Base-by-base conservation (phyloP, 139 green algal genomes). In the Coelastrella sp. region DNA sequence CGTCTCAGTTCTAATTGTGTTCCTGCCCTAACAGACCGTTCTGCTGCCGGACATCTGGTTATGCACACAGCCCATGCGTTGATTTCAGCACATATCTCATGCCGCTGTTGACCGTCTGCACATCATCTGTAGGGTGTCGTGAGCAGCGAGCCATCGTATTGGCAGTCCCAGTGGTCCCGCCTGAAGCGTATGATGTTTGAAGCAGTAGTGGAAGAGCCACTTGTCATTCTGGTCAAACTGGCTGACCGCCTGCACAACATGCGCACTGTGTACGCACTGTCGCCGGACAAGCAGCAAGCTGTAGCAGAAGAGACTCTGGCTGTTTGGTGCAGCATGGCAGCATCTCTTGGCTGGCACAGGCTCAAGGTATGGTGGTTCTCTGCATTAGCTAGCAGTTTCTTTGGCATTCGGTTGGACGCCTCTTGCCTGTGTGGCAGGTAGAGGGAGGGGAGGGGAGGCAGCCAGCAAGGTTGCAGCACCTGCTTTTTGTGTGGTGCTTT, bases 211-310 rank as follows among this genome's bases (percentile, higher is more conserved):
- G 94, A 97, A 20, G 96, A 97, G 93, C 96, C 97, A 17, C 93
- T 99, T 73, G 96, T 99, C 7, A 95, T 99, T 59, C 93, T 99
- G 23, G 93, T 99, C 80, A 99, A 99, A 91, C 96, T 99, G 83
- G 96, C 98, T 3, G 98, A 99, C 91, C 88, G 98, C n/a, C 94
- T 99, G 93, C 97, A 99, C 95, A 99, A 99, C 94, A 98, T 99
- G 97, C 96, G 98, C 83, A 99, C 97, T 4, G 93, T 99, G 83
- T 96, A 96, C n/a, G 96, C 95, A 17, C 93, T 99, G 56, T 73
- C 93, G 20, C 95, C 92, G 0, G 95, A 96, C 10, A 97, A 98
- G 91, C 93, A 95, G 92, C 85, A 88, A 60, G 92, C 94, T 8
- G 93, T 99, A 22, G 97, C 97, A 5, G 90, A 95, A 7, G 98